Evolutionary conservation across 805 yeast genomes (phyloP).

Genomic region (Lipomyces sp.): DNA sequence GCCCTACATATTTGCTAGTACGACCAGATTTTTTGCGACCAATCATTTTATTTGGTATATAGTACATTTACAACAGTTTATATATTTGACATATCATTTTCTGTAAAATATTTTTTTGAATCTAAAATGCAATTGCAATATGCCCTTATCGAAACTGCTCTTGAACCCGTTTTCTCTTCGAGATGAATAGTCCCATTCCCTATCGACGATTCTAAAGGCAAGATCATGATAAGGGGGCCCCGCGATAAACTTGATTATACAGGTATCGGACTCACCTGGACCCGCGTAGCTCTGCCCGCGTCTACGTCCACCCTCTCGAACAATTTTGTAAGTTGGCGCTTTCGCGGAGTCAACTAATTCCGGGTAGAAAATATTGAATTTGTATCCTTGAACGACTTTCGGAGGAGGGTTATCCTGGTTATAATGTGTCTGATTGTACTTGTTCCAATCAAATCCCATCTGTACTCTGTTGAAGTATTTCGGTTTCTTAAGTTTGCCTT

Average conservation of each 20-base stretch:
- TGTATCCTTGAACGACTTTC: constrained; percentile 47
- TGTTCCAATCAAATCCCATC: constrained; percentile 48
- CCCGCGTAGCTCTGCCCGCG: constrained; percentile 20
- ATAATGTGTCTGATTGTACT: constrained; percentile 47
- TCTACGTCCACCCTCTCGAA: constrained; percentile 31
- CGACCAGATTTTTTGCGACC: not conserved
- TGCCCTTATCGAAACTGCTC: constrained; percentile 46
- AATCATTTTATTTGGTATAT: not conserved
- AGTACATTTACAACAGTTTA: constrained; percentile 1
- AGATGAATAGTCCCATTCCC: constrained; percentile 46
- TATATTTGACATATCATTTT: constrained; percentile 29
- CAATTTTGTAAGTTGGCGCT: constrained; percentile 45
- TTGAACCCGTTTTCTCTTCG: constrained; percentile 41
- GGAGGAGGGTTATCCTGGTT: constrained; percentile 47
- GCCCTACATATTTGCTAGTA: not conserved
- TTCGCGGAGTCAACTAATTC: constrained; percentile 39
- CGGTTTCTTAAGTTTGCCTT: constrained; percentile 38
- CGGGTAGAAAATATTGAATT: constrained; percentile 47
- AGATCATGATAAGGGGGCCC: constrained; percentile 46
- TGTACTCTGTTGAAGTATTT: constrained; percentile 43
- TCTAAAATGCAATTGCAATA: constrained; percentile 45
- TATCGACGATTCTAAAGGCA: constrained; percentile 45
- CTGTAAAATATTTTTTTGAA: constrained; percentile 44
- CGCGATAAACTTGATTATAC: constrained; percentile 44
- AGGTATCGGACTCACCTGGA: constrained; percentile 39